Conservation (phyloP, 371 early-diverging fungal species). For the Mucor piriformis region DNA sequence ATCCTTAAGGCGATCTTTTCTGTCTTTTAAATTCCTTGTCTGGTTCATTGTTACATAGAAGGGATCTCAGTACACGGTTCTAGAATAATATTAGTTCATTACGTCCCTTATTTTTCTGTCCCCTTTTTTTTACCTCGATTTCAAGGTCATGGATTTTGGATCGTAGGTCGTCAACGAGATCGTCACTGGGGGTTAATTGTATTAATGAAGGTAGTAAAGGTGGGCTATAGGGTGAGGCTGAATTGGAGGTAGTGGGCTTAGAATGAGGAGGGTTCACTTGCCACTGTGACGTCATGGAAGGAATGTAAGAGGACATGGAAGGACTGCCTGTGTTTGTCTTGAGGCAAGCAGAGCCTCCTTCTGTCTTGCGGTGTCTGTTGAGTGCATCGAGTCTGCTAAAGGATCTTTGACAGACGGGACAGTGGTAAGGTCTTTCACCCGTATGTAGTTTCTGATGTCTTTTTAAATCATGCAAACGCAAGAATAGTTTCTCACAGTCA, state of each 20-base stretch:
- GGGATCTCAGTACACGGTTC: constrained; percentile 30
- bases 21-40: not conserved
- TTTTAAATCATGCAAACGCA: constrained; percentile 76
- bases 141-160: constrained; percentile 29
- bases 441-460: constrained; percentile 78
- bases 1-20: constrained; percentile 2
- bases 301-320: constrained; percentile 2
- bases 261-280: constrained; percentile 18
- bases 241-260: not conserved
- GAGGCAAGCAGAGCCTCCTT: constrained; percentile 44
- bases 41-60: constrained; percentile 6
- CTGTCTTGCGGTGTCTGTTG: constrained; percentile 71
- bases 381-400: constrained; percentile 74
- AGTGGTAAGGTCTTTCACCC: constrained; percentile 70
- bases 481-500: constrained; percentile 54
- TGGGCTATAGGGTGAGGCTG: constrained; percentile 9
- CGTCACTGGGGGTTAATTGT: not conserved
- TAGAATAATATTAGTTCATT: not conserved
- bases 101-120: not conserved
- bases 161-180: constrained; percentile 19
- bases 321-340: not conserved
- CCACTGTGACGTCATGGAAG: constrained; percentile 34
- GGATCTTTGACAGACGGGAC: constrained; percentile 52
- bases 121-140: constrained; percentile 19
- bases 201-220: constrained; percentile 12